Evolutionary conservation across 1,284 basidiomycete species (phyloP).

Genomic region (Lignosus rhinocerotis): DNA sequence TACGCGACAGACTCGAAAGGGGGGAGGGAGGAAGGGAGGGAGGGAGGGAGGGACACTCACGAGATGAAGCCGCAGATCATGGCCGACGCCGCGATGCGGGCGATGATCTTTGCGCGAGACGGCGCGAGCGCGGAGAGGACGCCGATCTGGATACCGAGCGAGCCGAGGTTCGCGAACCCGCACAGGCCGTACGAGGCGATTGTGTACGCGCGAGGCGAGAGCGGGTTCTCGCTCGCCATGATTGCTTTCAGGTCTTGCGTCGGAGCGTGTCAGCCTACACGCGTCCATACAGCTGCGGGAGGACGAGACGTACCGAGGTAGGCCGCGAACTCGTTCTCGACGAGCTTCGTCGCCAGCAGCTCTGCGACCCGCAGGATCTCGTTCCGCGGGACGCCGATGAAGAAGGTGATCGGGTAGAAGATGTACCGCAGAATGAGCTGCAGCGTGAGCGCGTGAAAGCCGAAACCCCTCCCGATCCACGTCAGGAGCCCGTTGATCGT

Average conservation of each 20-base stretch:
- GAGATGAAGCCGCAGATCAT: conserved; percentile 82
- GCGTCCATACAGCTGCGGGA: background rate
- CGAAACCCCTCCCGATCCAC: conserved; percentile 87
- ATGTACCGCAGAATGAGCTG: conserved; percentile 85
- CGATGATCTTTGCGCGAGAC: conserved; percentile 70
- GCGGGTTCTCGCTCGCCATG: conserved; percentile 49
- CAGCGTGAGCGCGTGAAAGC: conserved; percentile 79
- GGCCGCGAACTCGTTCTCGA: conserved; percentile 87
- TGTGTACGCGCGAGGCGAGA: conserved; percentile 72
- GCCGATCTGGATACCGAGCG: conserved; percentile 89
- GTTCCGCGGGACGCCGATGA: conserved; percentile 73
- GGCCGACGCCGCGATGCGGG: conserved; percentile 70
- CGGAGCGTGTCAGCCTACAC: background rate
- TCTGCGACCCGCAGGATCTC: conserved; percentile 79
- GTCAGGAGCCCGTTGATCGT: conserved; percentile 85
- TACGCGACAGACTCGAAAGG: background rate
- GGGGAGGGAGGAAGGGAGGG: background rate
- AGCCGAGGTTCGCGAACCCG: conserved; percentile 88
- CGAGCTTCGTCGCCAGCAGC: conserved; percentile 83
- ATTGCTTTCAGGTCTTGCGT: conserved; percentile 52
- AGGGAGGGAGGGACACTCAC: conserved; percentile 19
- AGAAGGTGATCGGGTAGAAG: conserved; percentile 86
- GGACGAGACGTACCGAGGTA: conserved; percentile 51
- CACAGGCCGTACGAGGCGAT: conserved; percentile 85
- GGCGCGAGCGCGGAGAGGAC: conserved; percentile 85